phyloP scores from a whole-genome alignment of 495 filamentous ascomycete species.

The Aspergillus affinis region DNA sequence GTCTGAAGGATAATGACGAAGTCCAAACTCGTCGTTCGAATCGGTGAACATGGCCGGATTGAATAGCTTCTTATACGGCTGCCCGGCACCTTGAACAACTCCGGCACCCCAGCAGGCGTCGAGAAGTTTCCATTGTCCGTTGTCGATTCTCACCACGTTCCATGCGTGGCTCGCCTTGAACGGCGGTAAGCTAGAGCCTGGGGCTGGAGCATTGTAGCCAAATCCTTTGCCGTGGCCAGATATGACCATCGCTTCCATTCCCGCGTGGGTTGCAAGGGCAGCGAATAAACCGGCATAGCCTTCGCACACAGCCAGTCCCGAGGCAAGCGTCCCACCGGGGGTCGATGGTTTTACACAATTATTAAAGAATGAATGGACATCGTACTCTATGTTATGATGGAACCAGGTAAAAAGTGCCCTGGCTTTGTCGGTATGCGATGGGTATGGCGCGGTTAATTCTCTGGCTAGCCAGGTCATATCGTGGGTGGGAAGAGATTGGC shows the following conservation, averaged over 20 bases:
- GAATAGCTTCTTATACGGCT: conserved; percentile 67
- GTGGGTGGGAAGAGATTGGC: conserved; percentile 60
- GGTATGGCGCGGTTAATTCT: conserved; percentile 75
- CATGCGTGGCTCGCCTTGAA: conserved; percentile 72
- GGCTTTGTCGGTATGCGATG: conserved; percentile 83
- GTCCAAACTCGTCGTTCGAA: conserved; percentile 79
- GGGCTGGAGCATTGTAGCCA: conserved; percentile 57
- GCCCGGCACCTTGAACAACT: conserved; percentile 43
- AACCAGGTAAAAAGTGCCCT: conserved; percentile 91
- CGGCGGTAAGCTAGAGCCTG: conserved; percentile 58
- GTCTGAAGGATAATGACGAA: conserved; percentile 74
- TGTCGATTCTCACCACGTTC: conserved; percentile 87
- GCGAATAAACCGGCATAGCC: conserved; percentile 87
- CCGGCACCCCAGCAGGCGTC: conserved; percentile 95
- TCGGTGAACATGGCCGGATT: conserved; percentile 69
- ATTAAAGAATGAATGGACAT: conserved; percentile 73
- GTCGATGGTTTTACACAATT: conserved; percentile 64
- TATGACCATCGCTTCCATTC: conserved; percentile 69
- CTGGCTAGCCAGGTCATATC: conserved; percentile 71
- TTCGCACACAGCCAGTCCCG: conserved; percentile 83
- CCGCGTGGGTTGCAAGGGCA: conserved; percentile 68
- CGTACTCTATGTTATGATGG: conserved; percentile 90
- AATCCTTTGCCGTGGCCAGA: conserved; percentile 86
- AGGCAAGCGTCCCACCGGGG: conserved; percentile 63
- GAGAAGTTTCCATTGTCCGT: conserved; percentile 85